Evolutionary conservation across 345 rosid species (phyloP), one percentile per base, ranked within the genome.

Genomic region (Carallia brachiata): DNA sequence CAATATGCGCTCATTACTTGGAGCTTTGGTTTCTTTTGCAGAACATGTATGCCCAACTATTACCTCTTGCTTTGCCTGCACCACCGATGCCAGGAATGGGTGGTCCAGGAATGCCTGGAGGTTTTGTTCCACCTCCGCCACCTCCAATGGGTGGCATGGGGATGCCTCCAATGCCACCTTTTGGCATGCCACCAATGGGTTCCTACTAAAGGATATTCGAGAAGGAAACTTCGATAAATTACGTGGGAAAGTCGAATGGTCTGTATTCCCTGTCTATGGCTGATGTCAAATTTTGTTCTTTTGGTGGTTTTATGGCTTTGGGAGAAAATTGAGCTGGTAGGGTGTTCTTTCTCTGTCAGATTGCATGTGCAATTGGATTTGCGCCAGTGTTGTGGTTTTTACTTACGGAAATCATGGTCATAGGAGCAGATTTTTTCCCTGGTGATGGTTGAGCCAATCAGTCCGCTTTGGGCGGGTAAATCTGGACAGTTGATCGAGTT

Each of bases 31-130:
- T 31, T 19, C 18, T 7, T 4, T 7, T 64, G 77, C 88, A 92
- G 98, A 92, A 90, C 74, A 92, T 92, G 98, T 90, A 92, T 75
- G 96, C 98, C 4, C 98, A 90, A 66, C 76, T 92, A 74, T 74
- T 92, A 73, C 98, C 98, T 32, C 91, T 85, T 36, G 93, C 95
- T 52, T 81, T 90, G 79, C 98, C 98, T 36, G 95, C 98, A 53
- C 98, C 98, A 2, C 96, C 96, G 1, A 84, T 90, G 89, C 92
- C 96, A 2, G 96, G 96, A 9, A 91, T 89, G 96, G 90, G 85
- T 47, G 84, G 85, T 60, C 34, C 73, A 1, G 19, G 72, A 30
- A 67, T 75, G 76, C 79, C 80, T 28, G 76, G 78, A 28, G 82
- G 84, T 40, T 81, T 69, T 37, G 82, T 71, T 52, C 85, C 87